Evolutionary conservation across 805 yeast genomes (phyloP), one percentile per base, ranked within the genome.

Genomic region (Saturnispora diversa): DNA sequence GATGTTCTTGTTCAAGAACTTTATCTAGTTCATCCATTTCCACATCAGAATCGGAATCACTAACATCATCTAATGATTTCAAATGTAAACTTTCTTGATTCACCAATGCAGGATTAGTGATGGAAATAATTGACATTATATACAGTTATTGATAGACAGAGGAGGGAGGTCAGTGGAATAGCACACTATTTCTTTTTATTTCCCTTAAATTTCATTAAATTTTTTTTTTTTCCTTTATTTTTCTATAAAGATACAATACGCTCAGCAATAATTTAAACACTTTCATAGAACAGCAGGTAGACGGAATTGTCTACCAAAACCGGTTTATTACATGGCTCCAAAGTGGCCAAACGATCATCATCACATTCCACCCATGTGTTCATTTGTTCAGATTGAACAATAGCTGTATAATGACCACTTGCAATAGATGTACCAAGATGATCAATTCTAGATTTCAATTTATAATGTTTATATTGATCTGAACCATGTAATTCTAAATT

Each of bases 351-450:
- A 72, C 61, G 64, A 37, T 82, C 90, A 58, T 83, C 94, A 54
- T 83, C 90, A 57, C 83, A 83, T 46, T 71, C 71, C 46, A 80
- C 77, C 92, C 92, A 83, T 49, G 65, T 64, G 4, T 37, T 35
- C 16, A 22, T 17, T 25, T 77, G 77, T 43, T 68, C 66, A 6
- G 60, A 58, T 50, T 77, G 73, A 3, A 80, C 77, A 34, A 80
- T 59, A 0, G 86, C 66, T 1, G 88, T 83, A 53, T 83, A 83
- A 56, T 83, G 94, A 0, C 94, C 94, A 37, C 84, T 76, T 44
- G 75, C 72, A 40, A 81, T 62, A 31, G 73, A 72, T 1, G 52
- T 33, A 2, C 94, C 92, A 42, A 69, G 66, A 54, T 83, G 94
- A 52, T 81, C 82, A 4, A 83, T 77, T 45, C 80, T 66, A 1